Percentiles rank a stretch among this genome's conserved stretches.
These are phyloP conservation scores for Mycena sanguinolenta DNA, from an alignment of 768 basidiomycete genomes.

Conservation along the genomic window DNA sequence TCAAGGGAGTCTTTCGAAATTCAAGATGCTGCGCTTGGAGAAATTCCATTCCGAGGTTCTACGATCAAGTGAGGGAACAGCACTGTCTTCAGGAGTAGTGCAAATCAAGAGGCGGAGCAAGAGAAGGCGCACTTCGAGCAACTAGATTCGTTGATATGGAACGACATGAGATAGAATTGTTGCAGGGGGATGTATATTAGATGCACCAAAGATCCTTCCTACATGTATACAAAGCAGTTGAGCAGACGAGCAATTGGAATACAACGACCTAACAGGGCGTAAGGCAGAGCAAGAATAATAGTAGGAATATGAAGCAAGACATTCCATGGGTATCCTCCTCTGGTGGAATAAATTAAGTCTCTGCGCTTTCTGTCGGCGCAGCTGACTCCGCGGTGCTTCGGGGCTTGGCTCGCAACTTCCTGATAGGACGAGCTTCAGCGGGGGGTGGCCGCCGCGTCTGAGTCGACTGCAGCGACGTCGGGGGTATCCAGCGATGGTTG, in stretches of 20 bases:
- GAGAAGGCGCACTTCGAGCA: too few relatives aligned
- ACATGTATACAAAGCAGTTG: constrained; percentile 24
- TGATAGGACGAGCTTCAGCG: constrained; percentile 18
- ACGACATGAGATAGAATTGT: background rate
- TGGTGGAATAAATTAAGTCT: constrained; percentile 6
- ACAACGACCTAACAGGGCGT: constrained; percentile 28
- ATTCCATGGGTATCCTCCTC: constrained; percentile 25
- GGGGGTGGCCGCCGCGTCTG: background rate
- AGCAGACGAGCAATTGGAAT: constrained; percentile 14
- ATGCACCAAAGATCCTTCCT: constrained; percentile 16
- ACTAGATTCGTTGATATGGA: too few relatives aligned
- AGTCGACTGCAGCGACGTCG: background rate
- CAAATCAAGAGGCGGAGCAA: too few relatives aligned
- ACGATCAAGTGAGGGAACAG: too few relatives aligned
- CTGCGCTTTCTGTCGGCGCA: constrained; percentile 6
- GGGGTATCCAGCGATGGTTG: constrained; percentile 4
- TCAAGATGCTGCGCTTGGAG: too few relatives aligned
- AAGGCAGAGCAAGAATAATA: constrained; percentile 29
- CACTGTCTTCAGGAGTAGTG: too few relatives aligned
- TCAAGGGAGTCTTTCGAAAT: background rate
- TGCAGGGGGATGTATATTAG: constrained; percentile 20
- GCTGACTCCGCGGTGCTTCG: constrained; percentile 1
- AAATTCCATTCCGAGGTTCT: too few relatives aligned
- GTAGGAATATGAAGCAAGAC: constrained; percentile 10
- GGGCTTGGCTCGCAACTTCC: constrained; percentile 24